Percentiles rank a stretch among this genome's conserved stretches.
Evolutionary conservation across 345 rosid genomes (phyloP).

Genomic region (Cardamine chenopodiifolia): DNA sequence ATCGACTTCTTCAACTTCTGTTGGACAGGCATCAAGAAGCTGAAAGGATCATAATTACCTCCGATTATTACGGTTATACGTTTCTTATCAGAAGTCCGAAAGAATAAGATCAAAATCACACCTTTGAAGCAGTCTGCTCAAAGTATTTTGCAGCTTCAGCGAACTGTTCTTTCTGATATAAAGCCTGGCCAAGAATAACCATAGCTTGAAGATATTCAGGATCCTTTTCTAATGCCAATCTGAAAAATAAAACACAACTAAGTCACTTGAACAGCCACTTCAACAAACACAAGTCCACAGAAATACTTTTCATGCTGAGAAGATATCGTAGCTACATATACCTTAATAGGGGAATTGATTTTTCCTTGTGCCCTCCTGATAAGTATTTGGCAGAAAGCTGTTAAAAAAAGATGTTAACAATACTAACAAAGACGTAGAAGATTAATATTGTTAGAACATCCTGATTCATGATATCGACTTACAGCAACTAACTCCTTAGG

Average conservation of each 20-base stretch:
- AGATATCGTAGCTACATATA: constrained; percentile 29
- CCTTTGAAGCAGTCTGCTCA: constrained; percentile 79
- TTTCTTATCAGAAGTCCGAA: background rate
- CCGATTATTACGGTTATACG: background rate
- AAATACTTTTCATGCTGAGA: background rate
- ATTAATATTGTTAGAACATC: constrained; percentile 9
- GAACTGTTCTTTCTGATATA: constrained; percentile 56
- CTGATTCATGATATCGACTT: constrained; percentile 42
- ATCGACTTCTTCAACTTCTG: constrained; percentile 58
- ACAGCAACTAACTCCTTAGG: constrained; percentile 67
- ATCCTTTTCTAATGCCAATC: constrained; percentile 77
- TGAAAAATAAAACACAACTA: constrained; percentile 32
- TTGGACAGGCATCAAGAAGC: constrained; percentile 57
- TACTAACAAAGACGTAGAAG: constrained; percentile 23
- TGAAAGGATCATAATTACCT: constrained; percentile 40
- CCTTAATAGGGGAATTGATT: constrained; percentile 63
- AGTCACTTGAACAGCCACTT: constrained; percentile 50
- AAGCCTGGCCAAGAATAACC: constrained; percentile 74
- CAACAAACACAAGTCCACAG: background rate
- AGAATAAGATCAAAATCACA: constrained; percentile 34
- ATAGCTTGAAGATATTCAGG: constrained; percentile 62
- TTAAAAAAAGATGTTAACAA: constrained; percentile 34
- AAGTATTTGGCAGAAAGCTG: constrained; percentile 72
- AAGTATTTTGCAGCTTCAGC: constrained; percentile 65
- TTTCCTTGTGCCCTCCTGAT: constrained; percentile 57